phyloP scores from a whole-genome alignment of 2,329 filamentous ascomycete genomes.

The Sporothrix inflata region DNA sequence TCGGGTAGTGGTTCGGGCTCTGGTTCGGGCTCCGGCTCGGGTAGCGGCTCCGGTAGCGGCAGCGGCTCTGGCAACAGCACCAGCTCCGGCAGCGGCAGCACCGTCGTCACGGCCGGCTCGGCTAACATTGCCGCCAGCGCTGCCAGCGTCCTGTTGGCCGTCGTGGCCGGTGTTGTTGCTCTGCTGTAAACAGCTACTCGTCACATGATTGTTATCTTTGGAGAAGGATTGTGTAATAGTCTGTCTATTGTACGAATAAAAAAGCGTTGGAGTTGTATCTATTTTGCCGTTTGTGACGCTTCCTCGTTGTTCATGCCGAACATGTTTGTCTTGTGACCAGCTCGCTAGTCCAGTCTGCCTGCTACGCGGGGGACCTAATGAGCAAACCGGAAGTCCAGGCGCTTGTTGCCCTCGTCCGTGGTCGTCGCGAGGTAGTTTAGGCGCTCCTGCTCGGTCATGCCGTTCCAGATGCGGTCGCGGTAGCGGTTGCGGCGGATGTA shows the following conservation, averaged over 20 bases:
- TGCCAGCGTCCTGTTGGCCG: constrained; percentile 10
- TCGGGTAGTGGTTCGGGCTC: not conserved
- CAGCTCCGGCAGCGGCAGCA: not conserved
- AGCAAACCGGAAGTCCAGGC: constrained; percentile 48
- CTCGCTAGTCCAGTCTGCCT: too few relatives aligned
- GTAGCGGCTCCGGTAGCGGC: not conserved
- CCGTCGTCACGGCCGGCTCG: constrained; percentile 27
- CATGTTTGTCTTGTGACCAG: too few relatives aligned
- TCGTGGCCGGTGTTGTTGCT: constrained; percentile 14
- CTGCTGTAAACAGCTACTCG: constrained; percentile 13
- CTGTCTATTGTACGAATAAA: not conserved
- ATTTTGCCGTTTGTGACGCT: not conserved
- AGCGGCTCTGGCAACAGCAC: not conserved
- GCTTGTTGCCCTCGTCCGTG: constrained; percentile 49
- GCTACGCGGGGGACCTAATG: not conserved
- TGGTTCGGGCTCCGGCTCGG: not conserved
- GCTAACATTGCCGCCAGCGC: constrained; percentile 12
- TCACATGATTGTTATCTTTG: not conserved
- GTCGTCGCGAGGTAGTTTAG: constrained; percentile 53
- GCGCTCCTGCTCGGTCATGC: constrained; percentile 54
- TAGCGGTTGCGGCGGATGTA: constrained; percentile 55
- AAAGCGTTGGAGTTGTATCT: not conserved
- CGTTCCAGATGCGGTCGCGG: constrained; percentile 52
- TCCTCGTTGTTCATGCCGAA: too few relatives aligned
- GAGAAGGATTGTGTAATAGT: not conserved